Conservation (phyloP, 2,329 filamentous ascomycete species). For the Metarhizium brunneum region DNA sequence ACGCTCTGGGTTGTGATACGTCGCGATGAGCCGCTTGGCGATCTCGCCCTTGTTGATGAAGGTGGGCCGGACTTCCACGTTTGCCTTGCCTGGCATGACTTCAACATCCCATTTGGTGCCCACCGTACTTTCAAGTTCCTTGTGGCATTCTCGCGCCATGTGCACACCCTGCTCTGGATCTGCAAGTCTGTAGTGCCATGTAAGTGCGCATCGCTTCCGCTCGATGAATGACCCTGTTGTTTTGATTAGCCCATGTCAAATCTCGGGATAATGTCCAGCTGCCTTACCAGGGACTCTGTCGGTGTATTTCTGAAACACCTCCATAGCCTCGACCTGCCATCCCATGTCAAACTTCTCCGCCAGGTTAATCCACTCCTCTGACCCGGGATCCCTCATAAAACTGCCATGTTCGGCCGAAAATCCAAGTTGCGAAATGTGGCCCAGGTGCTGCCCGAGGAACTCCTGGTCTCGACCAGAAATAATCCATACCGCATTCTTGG, state of each 20-base stretch:
- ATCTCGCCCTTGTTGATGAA: slow-evolving; percentile 99
- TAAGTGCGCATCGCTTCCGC: slow-evolving; percentile 85
- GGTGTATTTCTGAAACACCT: slow-evolving; percentile 80
- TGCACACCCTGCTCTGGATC: slow-evolving; percentile 77
- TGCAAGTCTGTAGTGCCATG: slow-evolving; percentile 92
- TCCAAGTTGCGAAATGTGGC: slow-evolving; percentile 82
- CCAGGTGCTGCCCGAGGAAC: slow-evolving; percentile 84
- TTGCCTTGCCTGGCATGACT: slow-evolving; percentile 94
- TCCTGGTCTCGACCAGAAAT: slow-evolving; percentile 91
- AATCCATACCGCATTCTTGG: slow-evolving; percentile 90
- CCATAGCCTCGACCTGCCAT: slow-evolving; percentile 81
- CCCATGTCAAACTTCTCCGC: slow-evolving; percentile 82
- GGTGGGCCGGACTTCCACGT: slow-evolving; percentile 89
- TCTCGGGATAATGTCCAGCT: slow-evolving; percentile 2
- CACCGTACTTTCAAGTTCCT: slow-evolving; percentile 69
- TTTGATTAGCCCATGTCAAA: background rate
- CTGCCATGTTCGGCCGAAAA: slow-evolving; percentile 95
- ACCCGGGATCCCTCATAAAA: slow-evolving; percentile 77
- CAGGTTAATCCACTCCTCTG: slow-evolving; percentile 76
- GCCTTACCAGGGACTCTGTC: slow-evolving; percentile 69
- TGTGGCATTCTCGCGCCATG: slow-evolving; percentile 72
- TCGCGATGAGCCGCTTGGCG: slow-evolving; percentile 68
- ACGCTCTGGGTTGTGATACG: slow-evolving; percentile 50
- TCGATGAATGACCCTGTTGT: slow-evolving; percentile 76
- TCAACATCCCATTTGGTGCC: slow-evolving; percentile 80